Conservation (phyloP, 306 rosid species). For the Castanea sativa region DNA sequence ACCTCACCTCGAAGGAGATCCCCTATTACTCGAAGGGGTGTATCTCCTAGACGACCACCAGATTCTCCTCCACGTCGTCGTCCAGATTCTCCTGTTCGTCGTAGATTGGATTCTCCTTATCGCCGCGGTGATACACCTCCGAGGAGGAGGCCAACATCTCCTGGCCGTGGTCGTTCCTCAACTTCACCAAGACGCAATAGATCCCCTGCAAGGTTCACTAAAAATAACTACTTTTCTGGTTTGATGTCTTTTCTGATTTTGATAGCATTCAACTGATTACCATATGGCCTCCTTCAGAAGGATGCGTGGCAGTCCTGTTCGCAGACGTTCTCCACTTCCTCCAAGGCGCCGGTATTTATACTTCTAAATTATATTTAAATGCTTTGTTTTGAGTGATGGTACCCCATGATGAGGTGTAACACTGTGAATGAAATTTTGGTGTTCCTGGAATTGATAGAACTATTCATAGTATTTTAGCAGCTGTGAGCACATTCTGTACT, state of each 20-base stretch:
- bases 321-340: slow-evolving; percentile 89
- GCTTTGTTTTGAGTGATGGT: neutral
- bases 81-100: slow-evolving; percentile 70
- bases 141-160: slow-evolving; percentile 82
- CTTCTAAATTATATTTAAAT: neutral
- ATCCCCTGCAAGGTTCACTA: slow-evolving; percentile 78
- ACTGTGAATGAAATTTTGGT: neutral
- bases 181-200: slow-evolving; percentile 74
- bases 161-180: slow-evolving; percentile 82
- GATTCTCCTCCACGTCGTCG: slow-evolving; percentile 77
- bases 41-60: slow-evolving; percentile 70
- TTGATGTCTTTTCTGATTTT: neutral
- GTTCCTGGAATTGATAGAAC: neutral
- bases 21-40: slow-evolving; percentile 79
- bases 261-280: neutral
- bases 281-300: slow-evolving; percentile 71
- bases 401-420: neutral
- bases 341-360: slow-evolving; percentile 76
- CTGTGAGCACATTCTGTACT: no score
- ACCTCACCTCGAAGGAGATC: slow-evolving; percentile 87
- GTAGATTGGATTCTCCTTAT: slow-evolving; percentile 71
- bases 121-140: slow-evolving; percentile 89
- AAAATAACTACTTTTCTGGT: neutral
- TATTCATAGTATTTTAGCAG: neutral
- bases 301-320: slow-evolving; percentile 81